Base-by-base conservation (phyloP, 2,329 filamentous ascomycete species). In the Microsporum canis region DNA sequence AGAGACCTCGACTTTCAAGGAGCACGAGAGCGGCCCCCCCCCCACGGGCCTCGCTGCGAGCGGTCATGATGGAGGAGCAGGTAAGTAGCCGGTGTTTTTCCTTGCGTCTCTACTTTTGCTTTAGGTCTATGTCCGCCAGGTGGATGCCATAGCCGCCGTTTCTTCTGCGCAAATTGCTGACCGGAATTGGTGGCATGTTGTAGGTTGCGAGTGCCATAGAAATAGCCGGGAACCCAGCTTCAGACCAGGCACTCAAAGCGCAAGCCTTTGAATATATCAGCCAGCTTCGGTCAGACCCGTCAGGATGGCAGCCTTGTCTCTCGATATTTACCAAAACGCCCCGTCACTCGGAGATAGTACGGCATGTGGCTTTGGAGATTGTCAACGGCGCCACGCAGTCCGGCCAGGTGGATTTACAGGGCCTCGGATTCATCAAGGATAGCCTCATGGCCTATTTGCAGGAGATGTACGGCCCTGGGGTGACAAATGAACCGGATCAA, bases 141-240 rank as follows among this genome's bases (percentile, higher is more conserved):
- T 5, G n/a, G 14, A 45, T 45, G 41, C 41, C 23, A 39, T 39
- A 34, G 53, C 61, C 34, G 63, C 64, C 36, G 36, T 51, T 27
- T 17, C 17, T 31, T 29, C 39, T 33, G 45, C 51, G 51, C 51
- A 34, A n/a, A 34, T 14, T 55, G 14, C 51, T 55, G 14, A 55
- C 51, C 23, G 17, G 43, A 23, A 47, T 12, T 12, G 27, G 45
- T 34, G 14, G 12, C 17, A 14, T 34, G 10, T 10, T 14, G n/a
- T 47, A 96, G 89, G 86, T 96, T 75, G 88, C 94, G 78, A 92
- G 89, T 78, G 94, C 94, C 76, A 94, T 97, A 78, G 85, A 94
- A 75, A 95, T 97, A 78, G 89, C 90, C 75, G 94, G 86, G 79
- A 87, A 92, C 76, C 89, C 89, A 63, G 77, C 82, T 69, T 88